Evolutionary conservation across 495 filamentous ascomycete genomes (phyloP).

Genomic region (Cudoniella acicularis): DNA sequence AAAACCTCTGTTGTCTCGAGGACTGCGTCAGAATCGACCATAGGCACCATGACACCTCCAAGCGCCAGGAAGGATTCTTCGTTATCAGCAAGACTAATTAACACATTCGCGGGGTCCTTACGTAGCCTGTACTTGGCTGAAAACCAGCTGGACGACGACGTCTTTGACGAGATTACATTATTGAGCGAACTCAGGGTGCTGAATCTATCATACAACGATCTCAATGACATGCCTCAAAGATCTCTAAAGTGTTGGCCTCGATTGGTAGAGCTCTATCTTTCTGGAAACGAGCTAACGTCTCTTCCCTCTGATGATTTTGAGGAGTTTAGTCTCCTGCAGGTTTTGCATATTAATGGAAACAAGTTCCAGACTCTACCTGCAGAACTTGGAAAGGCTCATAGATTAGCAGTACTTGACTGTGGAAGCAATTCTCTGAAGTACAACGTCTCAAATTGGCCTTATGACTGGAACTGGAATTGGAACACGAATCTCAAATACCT

Average conservation of each 20-base stretch:
- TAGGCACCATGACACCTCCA: constrained; percentile 50
- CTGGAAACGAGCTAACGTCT: constrained; percentile 88
- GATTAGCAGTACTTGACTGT: constrained; percentile 85
- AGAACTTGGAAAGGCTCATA: constrained; percentile 90
- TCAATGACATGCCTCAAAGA: constrained; percentile 87
- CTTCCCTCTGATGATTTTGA: constrained; percentile 94
- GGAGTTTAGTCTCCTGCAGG: constrained; percentile 76
- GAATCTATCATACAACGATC: constrained; percentile 91
- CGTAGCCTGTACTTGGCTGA: constrained; percentile 85
- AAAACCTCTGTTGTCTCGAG: constrained; percentile 81
- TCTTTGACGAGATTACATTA: constrained; percentile 83
- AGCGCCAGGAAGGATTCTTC: constrained; percentile 78
- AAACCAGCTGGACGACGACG: constrained; percentile 88
- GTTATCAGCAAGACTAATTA: constrained; percentile 66
- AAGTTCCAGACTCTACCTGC: constrained; percentile 96
- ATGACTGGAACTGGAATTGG: constrained; percentile 99
- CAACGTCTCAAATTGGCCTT: constrained; percentile 98
- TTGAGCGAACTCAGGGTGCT: constrained; percentile 82
- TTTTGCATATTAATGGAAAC: constrained; percentile 93
- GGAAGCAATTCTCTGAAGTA: constrained; percentile 97
- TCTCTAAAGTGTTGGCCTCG: constrained; percentile 83
- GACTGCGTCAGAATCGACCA: constrained; percentile 37
- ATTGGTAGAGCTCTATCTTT: constrained; percentile 88
- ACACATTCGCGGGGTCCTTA: constrained; percentile 82
- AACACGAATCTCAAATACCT: constrained; percentile 92